Evolutionary conservation across 2,329 filamentous ascomycete species (phyloP).

Genomic region (Penicillium concentricum): DNA sequence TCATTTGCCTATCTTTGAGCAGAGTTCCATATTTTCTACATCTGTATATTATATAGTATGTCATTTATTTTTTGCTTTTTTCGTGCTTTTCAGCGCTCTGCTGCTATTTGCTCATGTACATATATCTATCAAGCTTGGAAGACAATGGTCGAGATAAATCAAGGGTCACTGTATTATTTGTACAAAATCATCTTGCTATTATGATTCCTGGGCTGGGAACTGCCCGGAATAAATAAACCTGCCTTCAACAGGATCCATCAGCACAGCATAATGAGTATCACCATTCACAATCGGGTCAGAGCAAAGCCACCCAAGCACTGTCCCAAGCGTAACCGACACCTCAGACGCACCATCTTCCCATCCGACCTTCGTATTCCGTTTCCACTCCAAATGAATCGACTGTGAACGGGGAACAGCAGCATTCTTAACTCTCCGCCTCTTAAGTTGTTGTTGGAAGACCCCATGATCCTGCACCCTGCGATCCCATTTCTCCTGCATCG

Average conservation of each 20-base stretch:
- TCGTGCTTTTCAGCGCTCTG: neutral
- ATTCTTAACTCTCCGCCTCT: neutral
- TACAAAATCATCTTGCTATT: neutral
- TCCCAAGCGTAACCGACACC: constrained; percentile 28
- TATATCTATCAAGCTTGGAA: neutral
- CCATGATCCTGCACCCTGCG: constrained; percentile 22
- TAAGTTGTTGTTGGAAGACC: neutral
- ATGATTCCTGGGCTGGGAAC: constrained; percentile 11
- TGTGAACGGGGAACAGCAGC: constrained; percentile 13
- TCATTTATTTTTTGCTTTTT: constrained; percentile 1
- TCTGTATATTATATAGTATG: neutral
- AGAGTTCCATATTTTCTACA: constrained; percentile 2
- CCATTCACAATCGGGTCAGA: constrained; percentile 57
- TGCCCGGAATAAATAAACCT: constrained; percentile 48
- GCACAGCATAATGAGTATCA: constrained; percentile 56
- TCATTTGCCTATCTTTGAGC: neutral
- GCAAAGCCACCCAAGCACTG: constrained; percentile 51
- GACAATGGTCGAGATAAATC: neutral
- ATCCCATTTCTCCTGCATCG: constrained; percentile 43
- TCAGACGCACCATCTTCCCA: constrained; percentile 14
- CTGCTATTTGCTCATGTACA: constrained; percentile 8
- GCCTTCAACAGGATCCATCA: constrained; percentile 57
- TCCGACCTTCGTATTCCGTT: constrained; percentile 5
- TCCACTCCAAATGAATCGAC: constrained; percentile 9
- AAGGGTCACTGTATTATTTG: neutral